These are phyloP conservation scores for Globisporangium sylvaticum DNA, from an alignment of 352 stramenopile species.

Conservation along the genomic window DNA sequence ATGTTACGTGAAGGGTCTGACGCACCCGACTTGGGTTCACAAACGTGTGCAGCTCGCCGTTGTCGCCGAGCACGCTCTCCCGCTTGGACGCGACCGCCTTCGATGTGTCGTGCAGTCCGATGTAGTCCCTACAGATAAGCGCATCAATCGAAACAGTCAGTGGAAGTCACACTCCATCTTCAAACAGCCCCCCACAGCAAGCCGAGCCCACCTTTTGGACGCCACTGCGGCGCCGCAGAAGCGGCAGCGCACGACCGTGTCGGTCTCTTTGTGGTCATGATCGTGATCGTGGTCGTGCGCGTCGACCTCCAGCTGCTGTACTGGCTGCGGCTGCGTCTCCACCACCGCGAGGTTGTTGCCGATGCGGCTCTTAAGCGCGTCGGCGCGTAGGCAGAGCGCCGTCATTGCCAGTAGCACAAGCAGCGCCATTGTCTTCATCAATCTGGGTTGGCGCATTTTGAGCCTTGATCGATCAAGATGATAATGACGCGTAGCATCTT, in stretches of 20 bases:
- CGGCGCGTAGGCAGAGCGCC: neutral
- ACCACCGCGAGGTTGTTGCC: constrained; percentile 9
- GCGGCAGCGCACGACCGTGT: constrained; percentile 63
- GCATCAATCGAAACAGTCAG: neutral
- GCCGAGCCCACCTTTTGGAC: constrained; percentile 43
- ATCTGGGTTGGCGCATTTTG: neutral
- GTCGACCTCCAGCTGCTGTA: neutral
- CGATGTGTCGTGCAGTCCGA: constrained; percentile 65
- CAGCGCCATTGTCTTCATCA: neutral
- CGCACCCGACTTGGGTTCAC: constrained; percentile 68
- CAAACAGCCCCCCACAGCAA: neutral
- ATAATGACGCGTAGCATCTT: too few relatives aligned
- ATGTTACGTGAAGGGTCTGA: neutral
- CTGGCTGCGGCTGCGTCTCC: neutral
- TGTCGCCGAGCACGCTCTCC: constrained; percentile 44
- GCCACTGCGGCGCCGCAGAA: constrained; percentile 70
- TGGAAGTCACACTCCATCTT: neutral
- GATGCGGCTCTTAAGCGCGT: constrained; percentile 3
- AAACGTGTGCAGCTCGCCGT: constrained; percentile 69
- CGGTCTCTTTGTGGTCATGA: constrained; percentile 17
- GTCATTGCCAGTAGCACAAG: neutral
- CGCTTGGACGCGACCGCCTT: constrained; percentile 58
- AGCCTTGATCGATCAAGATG: neutral
- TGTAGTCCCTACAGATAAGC: constrained; percentile 52
- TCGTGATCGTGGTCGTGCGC: constrained; percentile 11